Conservation (phyloP, 257 asterid species). For the Fraxinus anomala region DNA sequence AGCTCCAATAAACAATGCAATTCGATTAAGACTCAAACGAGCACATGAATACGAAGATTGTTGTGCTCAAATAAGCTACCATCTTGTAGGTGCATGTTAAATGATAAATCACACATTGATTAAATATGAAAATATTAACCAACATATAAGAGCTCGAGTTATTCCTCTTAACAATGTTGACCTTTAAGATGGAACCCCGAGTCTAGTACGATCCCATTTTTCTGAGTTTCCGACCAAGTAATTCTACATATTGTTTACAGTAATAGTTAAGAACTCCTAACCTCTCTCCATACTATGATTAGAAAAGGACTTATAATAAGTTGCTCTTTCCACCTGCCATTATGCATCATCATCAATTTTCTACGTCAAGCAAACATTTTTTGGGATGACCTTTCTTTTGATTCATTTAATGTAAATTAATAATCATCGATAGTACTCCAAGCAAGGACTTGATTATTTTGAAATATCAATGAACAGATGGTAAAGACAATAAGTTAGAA, state of each 20-base stretch:
- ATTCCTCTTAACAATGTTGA: too few relatives aligned
- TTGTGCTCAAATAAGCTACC: too few relatives aligned
- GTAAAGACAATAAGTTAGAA: not conserved
- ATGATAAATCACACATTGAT: too few relatives aligned
- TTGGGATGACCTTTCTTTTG: not conserved
- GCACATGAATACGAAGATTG: too few relatives aligned
- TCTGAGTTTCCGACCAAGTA: too few relatives aligned
- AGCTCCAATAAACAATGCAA: too few relatives aligned
- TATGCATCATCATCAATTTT: not conserved
- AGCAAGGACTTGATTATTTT: not conserved
- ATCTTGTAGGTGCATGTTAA: too few relatives aligned
- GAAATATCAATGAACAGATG: not conserved
- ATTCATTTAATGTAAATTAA: not conserved
- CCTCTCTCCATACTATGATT: not conserved
- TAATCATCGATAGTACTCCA: not conserved
- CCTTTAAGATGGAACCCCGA: too few relatives aligned
- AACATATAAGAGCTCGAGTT: too few relatives aligned
- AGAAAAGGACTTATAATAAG: not conserved
- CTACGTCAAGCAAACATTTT: not conserved
- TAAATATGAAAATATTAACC: too few relatives aligned
- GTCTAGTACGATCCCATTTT: too few relatives aligned
- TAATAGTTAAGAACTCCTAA: not conserved
- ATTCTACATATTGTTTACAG: not conserved
- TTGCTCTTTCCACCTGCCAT: not conserved
- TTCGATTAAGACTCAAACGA: too few relatives aligned